Evolutionary conservation across 441 rosid species (phyloP), one percentile per base, ranked within the genome.

Genomic region (Populus hybrid): DNA sequence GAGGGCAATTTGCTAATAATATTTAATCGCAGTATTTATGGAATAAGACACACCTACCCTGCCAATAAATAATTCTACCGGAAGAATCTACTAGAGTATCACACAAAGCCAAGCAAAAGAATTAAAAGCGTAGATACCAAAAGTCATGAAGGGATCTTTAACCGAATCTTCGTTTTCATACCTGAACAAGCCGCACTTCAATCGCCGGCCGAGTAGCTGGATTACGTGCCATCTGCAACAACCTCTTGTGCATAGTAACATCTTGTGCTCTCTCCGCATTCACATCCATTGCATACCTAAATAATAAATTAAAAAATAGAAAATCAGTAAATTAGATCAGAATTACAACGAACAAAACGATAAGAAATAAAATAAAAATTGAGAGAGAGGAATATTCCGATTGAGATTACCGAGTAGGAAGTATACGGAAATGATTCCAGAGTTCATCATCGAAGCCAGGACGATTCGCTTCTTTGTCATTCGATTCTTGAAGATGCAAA

Each of bases 241-340:
- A 85, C 78, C 86, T 90, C 78, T 89, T 88, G 83, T 92, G 94
- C 90, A 89, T 86, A 9, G 88, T 87, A 72, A 90, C 96, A 76
- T 92, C 94, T 72, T 89, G 78, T 20, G 96, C 32, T 30, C 88
- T 79, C 84, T 88, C 94, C 74, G 85, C 87, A 77, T 85, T 89
- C 85, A 90, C 92, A 76, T 89, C 94, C 82, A 88, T 75, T n/a
- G 96, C 89, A 82, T 30, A 30, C 32, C 32, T 30, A 30, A 30
- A 30, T 30, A 30, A 30, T 30, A 30, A 30, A 30, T 30, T 3
- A 30, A 30, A 30, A 30, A 30, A 30, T 30, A 30, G 32, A 30
- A 30, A 30, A 30, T 30, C 32, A 30, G 32, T 30, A 30, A 30
- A 30, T 30, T 30, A 30, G 32, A 30, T 30, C 32, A 30, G 32